Conservation (phyloP, 192 early-diverging fungal species). For the Coemansia sp. region DNA sequence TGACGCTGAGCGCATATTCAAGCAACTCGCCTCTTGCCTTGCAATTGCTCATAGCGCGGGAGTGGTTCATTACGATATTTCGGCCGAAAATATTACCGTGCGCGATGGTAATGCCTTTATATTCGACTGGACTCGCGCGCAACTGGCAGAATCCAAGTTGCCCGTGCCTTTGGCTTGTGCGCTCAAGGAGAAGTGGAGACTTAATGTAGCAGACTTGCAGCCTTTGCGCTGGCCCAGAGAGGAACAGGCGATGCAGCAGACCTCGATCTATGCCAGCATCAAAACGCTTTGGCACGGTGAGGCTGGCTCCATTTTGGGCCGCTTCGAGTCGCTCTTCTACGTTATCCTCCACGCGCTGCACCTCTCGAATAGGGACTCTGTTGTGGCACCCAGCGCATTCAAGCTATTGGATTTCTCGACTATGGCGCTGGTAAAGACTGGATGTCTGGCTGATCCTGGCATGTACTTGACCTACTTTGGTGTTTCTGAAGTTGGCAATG, state of each 20-base stretch:
- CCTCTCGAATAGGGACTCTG: neutral
- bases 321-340: conserved; percentile 24
- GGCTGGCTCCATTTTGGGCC: neutral
- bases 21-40: neutral
- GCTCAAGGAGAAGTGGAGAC: neutral
- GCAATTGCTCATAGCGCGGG: conserved; percentile 3
- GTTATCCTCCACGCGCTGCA: neutral
- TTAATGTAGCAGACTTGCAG: neutral
- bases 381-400: neutral
- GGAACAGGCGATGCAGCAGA: neutral
- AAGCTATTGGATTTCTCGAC: neutral
- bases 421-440: neutral
- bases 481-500: neutral
- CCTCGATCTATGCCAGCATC: conserved; percentile 6
- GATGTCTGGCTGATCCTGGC: neutral
- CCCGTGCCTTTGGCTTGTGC: neutral
- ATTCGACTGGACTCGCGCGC: conserved; percentile 25
- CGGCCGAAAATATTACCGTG: conserved; percentile 18
- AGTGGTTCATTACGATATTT: conserved; percentile 25
- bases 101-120: neutral
- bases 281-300: neutral
- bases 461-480: neutral
- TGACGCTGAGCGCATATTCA: neutral
- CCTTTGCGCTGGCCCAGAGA: neutral
- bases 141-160: neutral